phyloP scores from a whole-genome alignment of 2,329 filamentous ascomycete species.

The Claviceps arundinis region DNA sequence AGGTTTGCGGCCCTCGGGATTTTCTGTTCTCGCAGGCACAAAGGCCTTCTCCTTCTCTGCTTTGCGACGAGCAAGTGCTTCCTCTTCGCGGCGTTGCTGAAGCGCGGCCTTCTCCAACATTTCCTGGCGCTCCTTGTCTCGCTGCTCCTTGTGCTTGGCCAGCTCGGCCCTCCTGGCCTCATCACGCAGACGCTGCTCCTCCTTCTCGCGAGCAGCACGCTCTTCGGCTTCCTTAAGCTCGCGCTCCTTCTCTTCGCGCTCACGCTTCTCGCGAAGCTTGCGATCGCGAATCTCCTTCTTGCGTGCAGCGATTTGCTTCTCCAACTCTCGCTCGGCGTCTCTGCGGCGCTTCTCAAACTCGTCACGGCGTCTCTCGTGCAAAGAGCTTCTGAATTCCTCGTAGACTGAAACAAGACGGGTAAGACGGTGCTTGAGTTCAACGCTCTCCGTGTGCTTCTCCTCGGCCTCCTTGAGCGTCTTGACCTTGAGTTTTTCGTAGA shows the following conservation, averaged over 20 bases:
- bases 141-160: constrained; percentile 51
- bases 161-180: constrained; percentile 66
- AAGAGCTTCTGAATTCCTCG: constrained; percentile 66
- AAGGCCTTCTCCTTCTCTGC: constrained; percentile 44
- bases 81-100: constrained; percentile 76
- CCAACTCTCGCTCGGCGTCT: constrained; percentile 81
- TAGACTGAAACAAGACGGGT: constrained; percentile 73
- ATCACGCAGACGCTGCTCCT: constrained; percentile 67
- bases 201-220: constrained; percentile 64
- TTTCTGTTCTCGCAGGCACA: constrained; percentile 11
- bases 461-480: constrained; percentile 71
- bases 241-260: constrained; percentile 74
- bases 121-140: constrained; percentile 56
- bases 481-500: constrained; percentile 67
- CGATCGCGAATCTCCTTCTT: constrained; percentile 81
- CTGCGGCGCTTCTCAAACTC: constrained; percentile 93
- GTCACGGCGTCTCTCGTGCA: constrained; percentile 78
- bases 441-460: constrained; percentile 79
- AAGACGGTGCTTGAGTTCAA: constrained; percentile 88
- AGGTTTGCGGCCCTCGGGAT: constrained; percentile 19
- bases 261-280: constrained; percentile 68
- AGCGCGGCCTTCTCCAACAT: constrained; percentile 47
- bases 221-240: constrained; percentile 75
- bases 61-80: constrained; percentile 64
- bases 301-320: constrained; percentile 78